Percentiles rank a stretch among this genome's conserved stretches.
phyloP scores from a whole-genome alignment of 2,329 filamentous ascomycete species.

The Coniochaeta sp. region DNA sequence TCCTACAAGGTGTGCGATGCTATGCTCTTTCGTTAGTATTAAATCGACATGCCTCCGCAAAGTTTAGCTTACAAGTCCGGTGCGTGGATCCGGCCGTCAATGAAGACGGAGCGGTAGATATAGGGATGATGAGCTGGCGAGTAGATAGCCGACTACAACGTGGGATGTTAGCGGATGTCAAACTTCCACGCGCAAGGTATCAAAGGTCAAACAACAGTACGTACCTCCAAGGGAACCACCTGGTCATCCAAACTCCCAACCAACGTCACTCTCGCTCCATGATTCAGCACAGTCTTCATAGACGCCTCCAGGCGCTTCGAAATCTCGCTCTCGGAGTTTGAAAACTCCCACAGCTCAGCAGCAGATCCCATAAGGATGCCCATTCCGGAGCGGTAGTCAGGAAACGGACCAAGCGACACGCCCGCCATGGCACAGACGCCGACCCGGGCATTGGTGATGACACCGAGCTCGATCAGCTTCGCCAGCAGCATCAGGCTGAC shows the following conservation, averaged over 20 bases:
- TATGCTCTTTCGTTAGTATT: constrained; percentile 14
- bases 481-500: constrained; percentile 88
- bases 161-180: constrained; percentile 16
- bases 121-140: constrained; percentile 82
- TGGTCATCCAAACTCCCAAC: constrained; percentile 96
- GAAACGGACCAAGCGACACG: constrained; percentile 86
- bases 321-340: constrained; percentile 70
- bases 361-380: constrained; percentile 82
- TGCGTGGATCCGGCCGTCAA: constrained; percentile 85
- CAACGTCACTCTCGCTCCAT: constrained; percentile 78
- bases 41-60: background rate
- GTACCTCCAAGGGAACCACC: constrained; percentile 81
- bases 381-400: constrained; percentile 83
- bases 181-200: background rate
- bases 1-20: constrained; percentile 80
- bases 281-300: constrained; percentile 64
- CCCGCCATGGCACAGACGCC: constrained; percentile 88
- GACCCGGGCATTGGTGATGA: constrained; percentile 67
- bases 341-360: constrained; percentile 93
- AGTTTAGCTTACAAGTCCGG: constrained; percentile 64
- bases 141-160: constrained; percentile 68
- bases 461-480: constrained; percentile 85
- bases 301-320: constrained; percentile 74
- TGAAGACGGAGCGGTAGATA: constrained; percentile 91
- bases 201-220: constrained; percentile 11